Percentiles rank a stretch among this genome's conserved stretches.
Evolutionary conservation across 305 asterid species (phyloP).

Genomic region (Caryopteris hybrid): DNA sequence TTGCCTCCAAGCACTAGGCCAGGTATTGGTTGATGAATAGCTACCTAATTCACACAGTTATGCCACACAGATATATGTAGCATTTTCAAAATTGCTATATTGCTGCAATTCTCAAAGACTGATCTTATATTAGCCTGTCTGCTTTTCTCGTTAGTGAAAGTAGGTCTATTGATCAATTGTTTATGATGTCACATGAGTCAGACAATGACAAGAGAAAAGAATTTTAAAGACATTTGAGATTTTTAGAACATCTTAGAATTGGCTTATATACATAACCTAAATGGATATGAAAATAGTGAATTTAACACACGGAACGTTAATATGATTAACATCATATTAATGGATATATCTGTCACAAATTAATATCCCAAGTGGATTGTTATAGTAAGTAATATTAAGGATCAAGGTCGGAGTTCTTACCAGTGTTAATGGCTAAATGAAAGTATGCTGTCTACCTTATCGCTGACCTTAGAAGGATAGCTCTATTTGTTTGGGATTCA

Average conservation of each 20-base stretch:
- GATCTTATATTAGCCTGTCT: not conserved
- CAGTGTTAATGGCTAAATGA: not conserved
- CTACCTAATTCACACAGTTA: not conserved
- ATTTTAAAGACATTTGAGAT: too few relatives aligned
- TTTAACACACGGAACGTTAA: not conserved
- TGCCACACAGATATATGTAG: not conserved
- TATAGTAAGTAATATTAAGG: not conserved
- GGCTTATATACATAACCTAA: too few relatives aligned
- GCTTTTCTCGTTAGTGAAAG: not conserved
- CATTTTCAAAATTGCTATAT: not conserved
- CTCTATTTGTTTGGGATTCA: too few relatives aligned
- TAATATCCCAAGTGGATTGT: not conserved
- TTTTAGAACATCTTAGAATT: too few relatives aligned
- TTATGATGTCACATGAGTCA: not conserved
- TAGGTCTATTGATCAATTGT: not conserved
- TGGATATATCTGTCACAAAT: not conserved
- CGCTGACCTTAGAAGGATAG: not conserved
- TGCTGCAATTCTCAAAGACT: slow-evolving; percentile 5
- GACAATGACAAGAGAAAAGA: not conserved
- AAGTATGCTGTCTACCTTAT: too few relatives aligned
- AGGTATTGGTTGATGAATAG: slow-evolving; percentile 46
- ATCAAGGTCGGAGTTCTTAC: not conserved
- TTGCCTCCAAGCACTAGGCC: slow-evolving; percentile 98
- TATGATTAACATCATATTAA: not conserved
- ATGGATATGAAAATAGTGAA: not conserved